Conservation (phyloP, 768 basidiomycete species). For the Dendrothele bispora region DNA sequence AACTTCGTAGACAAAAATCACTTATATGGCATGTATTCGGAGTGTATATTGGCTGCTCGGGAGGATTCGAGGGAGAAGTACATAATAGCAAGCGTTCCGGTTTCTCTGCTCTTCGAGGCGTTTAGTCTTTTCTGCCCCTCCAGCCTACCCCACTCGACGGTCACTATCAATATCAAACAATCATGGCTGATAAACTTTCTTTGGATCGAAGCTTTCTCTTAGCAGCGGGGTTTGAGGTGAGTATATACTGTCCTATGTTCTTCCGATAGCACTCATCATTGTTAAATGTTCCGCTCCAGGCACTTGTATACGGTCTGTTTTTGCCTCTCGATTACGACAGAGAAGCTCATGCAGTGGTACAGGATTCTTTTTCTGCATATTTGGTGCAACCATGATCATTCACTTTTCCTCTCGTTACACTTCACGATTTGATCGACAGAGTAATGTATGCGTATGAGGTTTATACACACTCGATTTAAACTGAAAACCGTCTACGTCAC, state of each 20-base stretch:
- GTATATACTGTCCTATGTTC: not conserved
- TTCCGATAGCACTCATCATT: not conserved
- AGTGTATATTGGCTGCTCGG: no score
- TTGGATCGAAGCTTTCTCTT: slow-evolving; percentile 16
- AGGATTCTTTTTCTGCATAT: slow-evolving; percentile 15
- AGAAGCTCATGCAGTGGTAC: not conserved
- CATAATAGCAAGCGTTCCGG: no score
- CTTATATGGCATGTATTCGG: no score
- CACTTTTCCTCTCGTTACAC: not conserved
- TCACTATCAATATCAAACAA: no score
- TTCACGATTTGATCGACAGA: slow-evolving; percentile 6
- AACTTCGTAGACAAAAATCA: no score
- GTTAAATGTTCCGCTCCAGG: not conserved
- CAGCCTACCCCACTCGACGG: no score
- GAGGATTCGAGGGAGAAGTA: no score
- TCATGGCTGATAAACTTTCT: no score
- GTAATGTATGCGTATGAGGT: slow-evolving; percentile 7
- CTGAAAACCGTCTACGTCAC: not conserved
- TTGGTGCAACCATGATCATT: slow-evolving; percentile 13
- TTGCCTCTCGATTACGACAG: not conserved
- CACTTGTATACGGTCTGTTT: not conserved
- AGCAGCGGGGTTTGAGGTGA: slow-evolving; percentile 19
- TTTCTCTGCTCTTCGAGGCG: no score
- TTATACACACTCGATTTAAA: not conserved
- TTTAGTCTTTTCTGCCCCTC: no score